Percentiles rank a stretch among this genome's conserved stretches.
Conservation (phyloP, 345 rosid genomes). For the Orychophragmus violaceus region DNA sequence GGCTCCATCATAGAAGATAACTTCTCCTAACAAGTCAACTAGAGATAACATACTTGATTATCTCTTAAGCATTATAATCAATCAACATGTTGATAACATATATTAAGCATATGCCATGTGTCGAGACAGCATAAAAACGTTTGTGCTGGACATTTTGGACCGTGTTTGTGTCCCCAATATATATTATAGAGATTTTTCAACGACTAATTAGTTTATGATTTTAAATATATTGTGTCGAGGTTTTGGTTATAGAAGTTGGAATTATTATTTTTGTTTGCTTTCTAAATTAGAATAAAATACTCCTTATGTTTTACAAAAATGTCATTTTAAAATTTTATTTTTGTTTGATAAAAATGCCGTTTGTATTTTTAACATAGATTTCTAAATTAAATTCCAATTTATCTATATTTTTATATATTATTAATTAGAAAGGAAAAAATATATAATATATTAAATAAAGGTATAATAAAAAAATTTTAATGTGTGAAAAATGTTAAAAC, state of each 20-base stretch:
- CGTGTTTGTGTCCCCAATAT: background rate
- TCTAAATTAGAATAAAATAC: too few species aligned
- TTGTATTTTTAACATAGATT: too few species aligned
- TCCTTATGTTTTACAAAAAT: too few species aligned
- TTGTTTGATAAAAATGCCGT: too few species aligned
- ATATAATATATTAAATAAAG: too few species aligned
- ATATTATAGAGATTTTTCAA: background rate
- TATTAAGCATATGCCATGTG: background rate
- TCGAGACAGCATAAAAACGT: slow-evolving; percentile 9
- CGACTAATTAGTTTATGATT: background rate
- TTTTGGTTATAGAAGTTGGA: background rate
- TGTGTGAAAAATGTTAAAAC: too few species aligned
- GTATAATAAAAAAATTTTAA: too few species aligned
- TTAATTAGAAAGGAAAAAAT: too few species aligned
- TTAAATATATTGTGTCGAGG: background rate
- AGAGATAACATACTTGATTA: slow-evolving; percentile 17
- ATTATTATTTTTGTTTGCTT: background rate
- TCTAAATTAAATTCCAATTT: too few species aligned
- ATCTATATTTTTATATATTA: too few species aligned
- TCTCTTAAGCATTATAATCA: background rate
- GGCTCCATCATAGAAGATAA: slow-evolving; percentile 14
- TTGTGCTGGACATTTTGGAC: slow-evolving; percentile 12
- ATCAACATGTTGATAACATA: background rate
- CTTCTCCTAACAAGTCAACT: slow-evolving; percentile 9
- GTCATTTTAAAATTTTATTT: too few species aligned